Percentiles rank a stretch among this genome's conserved stretches.
Conservation (phyloP, 305 asterid genomes). For the Fraxinus dipetala region DNA sequence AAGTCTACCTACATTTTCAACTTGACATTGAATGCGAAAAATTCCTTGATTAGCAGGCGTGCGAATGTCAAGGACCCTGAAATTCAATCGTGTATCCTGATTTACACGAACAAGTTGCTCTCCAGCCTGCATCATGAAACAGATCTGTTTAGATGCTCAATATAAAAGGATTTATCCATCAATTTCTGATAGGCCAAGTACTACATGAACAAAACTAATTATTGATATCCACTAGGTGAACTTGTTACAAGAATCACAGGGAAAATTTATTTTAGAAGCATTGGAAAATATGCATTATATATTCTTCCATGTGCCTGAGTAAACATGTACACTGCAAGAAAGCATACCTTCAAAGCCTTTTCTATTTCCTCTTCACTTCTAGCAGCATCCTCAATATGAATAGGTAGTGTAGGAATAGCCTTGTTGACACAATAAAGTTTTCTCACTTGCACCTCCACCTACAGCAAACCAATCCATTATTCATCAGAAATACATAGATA, state of each 20-base stretch:
- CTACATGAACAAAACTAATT: not conserved
- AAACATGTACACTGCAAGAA: not conserved
- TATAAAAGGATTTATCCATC: not conserved
- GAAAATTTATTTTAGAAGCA: not conserved
- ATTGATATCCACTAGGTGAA: not conserved
- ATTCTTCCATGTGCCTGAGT: not conserved
- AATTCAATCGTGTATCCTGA: conserved; percentile 50
- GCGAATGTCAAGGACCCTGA: conserved; percentile 42
- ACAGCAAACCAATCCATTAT: conserved; percentile 9
- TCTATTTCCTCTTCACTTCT: conserved; percentile 80
- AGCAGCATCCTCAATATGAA: conserved; percentile 80
- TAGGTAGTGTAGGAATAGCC: conserved; percentile 65
- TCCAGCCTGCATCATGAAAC: conserved; percentile 58
- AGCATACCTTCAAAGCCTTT: conserved; percentile 52
- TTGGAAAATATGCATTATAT: not conserved
- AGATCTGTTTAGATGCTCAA: not conserved
- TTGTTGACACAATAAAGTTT: conserved; percentile 57
- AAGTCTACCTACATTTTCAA: conserved; percentile 35
- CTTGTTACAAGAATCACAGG: not conserved
- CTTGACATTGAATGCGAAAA: conserved; percentile 40
- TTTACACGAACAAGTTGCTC: conserved; percentile 60
- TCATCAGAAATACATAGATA: not conserved
- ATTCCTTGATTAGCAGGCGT: conserved; percentile 61
- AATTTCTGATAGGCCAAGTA: not conserved
- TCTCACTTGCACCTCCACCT: conserved; percentile 91